Base-by-base conservation (phyloP, 2,329 filamentous ascomycete genomes). In the Venturiaceae sp. region DNA sequence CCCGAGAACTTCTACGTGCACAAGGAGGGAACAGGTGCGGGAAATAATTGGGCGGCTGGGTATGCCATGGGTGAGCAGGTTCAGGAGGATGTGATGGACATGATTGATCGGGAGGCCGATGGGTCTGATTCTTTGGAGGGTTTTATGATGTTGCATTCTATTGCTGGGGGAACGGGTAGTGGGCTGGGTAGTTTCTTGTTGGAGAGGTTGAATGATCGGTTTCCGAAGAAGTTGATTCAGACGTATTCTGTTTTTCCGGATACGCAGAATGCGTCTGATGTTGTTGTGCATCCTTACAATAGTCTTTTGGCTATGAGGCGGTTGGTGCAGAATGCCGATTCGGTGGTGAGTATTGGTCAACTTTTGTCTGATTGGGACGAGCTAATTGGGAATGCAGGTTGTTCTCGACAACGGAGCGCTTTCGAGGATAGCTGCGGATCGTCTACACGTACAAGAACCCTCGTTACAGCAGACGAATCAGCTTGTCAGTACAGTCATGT, bases 211-310 rank as follows among this genome's bases (percentile, higher is more conserved):
- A 99, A 99, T 72, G 94, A 99, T 72, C 83, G 92, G 54, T 99
- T 97, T 66, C 94, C 95, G 36, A 99, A 99, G 77, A 99, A 99
- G 79, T 85, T 99, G 63, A 96, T 99, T 60, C 94, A 99, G 75
- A 97, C 94, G 44, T 99, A 99, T 74, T 97, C 92, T 0, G 95
- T 99, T 56, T 99, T 99, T 67, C 92, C 94, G 1, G 94, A 97
- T 71, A 95, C 89, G 0, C 90, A 90, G 61, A 90, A 88, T 65
- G 83, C 84, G 3, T 85, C 86, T 58, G 90, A 97, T 69, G 92
- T 99, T 23, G 92, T 99, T 11, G 94, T 99, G 23, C 94, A 99
- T 69, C 94, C 94, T 11, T 99, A 99, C 76, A 99, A 99, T 80
- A 96, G 92, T 72, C 77, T 99, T 58, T 82, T 99, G 16, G 87